phyloP scores from a whole-genome alignment of 371 early-diverging fungal genomes.

The Syncephalastrum monosporum region DNA sequence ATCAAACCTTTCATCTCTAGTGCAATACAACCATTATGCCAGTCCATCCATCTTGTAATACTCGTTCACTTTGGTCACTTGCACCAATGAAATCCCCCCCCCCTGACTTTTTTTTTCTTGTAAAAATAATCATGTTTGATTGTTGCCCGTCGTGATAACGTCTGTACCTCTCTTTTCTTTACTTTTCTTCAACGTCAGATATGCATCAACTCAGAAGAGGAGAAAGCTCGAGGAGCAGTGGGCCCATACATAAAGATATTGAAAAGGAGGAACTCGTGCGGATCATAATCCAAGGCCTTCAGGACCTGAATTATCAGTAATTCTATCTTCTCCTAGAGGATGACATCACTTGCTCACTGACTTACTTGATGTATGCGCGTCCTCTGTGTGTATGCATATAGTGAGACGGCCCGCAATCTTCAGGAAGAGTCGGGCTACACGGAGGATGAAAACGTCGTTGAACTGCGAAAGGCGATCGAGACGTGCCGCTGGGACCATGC shows the following conservation, averaged over 20 bases:
- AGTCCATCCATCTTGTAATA: no score
- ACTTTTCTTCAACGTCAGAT: no score
- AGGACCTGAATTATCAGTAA: constrained; percentile 83
- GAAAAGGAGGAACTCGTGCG: constrained; percentile 77
- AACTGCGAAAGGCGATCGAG: constrained; percentile 66
- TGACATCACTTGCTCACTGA: background rate
- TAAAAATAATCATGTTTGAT: no score
- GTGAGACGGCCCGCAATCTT: constrained; percentile 58
- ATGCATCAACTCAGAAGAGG: no score
- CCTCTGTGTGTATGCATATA: constrained; percentile 16
- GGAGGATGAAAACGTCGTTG: constrained; percentile 58
- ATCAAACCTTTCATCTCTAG: no score
- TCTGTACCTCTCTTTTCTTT: no score
- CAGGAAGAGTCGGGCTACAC: constrained; percentile 75
- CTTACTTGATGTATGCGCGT: constrained; percentile 1
- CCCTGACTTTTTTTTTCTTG: no score
- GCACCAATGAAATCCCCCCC: no score
- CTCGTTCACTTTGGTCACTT: no score
- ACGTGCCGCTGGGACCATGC: constrained; percentile 75
- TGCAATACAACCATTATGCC: no score
- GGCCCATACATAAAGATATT: background rate
- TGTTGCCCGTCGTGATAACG: no score
- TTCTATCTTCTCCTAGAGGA: constrained; percentile 4
- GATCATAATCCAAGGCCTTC: constrained; percentile 80
- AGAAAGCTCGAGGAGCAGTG: no score